phyloP scores from a whole-genome alignment of 208 protist species.

The Leishmania lainsoni region DNA sequence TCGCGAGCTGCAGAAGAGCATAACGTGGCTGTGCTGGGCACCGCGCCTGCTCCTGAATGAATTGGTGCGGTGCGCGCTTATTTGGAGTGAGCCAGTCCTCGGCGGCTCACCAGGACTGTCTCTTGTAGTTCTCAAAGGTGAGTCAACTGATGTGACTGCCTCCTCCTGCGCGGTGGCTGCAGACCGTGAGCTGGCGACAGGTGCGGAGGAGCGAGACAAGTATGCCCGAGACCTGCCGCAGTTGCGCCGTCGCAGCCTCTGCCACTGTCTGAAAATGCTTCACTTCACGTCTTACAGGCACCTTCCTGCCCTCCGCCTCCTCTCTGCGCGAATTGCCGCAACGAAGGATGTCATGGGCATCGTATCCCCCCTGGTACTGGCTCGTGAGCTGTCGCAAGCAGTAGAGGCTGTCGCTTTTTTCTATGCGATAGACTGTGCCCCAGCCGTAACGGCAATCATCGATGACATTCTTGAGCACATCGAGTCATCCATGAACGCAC shows the following conservation, averaged over 20 bases:
- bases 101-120: not conserved
- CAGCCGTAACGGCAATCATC: slow-evolving; percentile 16
- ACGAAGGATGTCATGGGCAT: not conserved
- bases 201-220: not conserved
- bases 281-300: slow-evolving; percentile 60
- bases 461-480: slow-evolving; percentile 14
- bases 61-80: slow-evolving; percentile 38
- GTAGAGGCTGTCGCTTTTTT: slow-evolving; percentile 36
- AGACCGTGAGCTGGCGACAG: not conserved
- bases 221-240: slow-evolving; percentile 17
- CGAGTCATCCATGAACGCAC: not conserved
- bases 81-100: slow-evolving; percentile 24
- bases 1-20: slow-evolving; percentile 23
- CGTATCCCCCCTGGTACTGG: not conserved
- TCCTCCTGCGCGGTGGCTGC: not conserved
- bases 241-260: slow-evolving; percentile 44
- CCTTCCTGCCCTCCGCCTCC: slow-evolving; percentile 42
- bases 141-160: not conserved
- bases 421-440: slow-evolving; percentile 25
- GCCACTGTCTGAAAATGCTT: slow-evolving; percentile 44
- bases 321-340: slow-evolving; percentile 39
- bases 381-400: slow-evolving; percentile 4
- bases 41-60: slow-evolving; percentile 62
- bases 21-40: slow-evolving; percentile 34
- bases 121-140: not conserved